Evolutionary conservation across 108 stramenopile species (phyloP).

Genomic region (Nitzschia sp.): DNA sequence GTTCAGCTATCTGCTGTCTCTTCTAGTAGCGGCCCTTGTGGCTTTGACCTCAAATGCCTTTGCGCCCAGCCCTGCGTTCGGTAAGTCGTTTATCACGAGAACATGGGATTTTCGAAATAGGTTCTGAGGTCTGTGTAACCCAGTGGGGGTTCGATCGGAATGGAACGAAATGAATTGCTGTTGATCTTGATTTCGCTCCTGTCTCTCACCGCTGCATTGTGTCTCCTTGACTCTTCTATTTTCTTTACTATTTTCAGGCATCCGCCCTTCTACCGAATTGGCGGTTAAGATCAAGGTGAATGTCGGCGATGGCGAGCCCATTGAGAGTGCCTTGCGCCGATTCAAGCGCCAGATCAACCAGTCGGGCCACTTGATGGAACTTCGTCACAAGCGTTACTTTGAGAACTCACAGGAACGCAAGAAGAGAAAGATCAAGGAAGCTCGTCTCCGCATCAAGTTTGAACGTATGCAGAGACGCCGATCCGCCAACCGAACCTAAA

Average conservation of each 20-base stretch:
- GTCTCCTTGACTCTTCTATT: not conserved
- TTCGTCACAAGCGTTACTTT: constrained; percentile 85
- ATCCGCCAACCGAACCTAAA: constrained; percentile 63
- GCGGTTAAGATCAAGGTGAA: constrained; percentile 64
- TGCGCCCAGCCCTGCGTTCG: constrained; percentile 32
- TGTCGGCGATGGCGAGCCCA: constrained; percentile 88
- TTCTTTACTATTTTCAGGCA: not conserved
- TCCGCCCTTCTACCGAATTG: constrained; percentile 50
- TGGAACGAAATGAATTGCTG: no score
- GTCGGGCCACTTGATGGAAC: constrained; percentile 88
- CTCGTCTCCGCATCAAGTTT: constrained; percentile 81
- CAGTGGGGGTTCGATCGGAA: not conserved
- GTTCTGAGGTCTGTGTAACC: not conserved
- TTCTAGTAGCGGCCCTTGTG: constrained; percentile 35
- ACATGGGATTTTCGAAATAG: not conserved
- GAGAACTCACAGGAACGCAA: constrained; percentile 87
- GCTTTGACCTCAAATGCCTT: constrained; percentile 40
- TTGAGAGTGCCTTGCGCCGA: constrained; percentile 85
- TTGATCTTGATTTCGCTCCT: no score
- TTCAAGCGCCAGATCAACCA: constrained; percentile 93
- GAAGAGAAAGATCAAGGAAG: constrained; percentile 92
- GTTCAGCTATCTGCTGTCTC: constrained; percentile 35
- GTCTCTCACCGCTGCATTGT: not conserved
- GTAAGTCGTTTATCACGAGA: constrained; percentile 25
- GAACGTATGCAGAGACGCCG: constrained; percentile 85